These are phyloP conservation scores for Arctium minus DNA, from an alignment of 129 eudicot genomes.

Conservation along the genomic window DNA sequence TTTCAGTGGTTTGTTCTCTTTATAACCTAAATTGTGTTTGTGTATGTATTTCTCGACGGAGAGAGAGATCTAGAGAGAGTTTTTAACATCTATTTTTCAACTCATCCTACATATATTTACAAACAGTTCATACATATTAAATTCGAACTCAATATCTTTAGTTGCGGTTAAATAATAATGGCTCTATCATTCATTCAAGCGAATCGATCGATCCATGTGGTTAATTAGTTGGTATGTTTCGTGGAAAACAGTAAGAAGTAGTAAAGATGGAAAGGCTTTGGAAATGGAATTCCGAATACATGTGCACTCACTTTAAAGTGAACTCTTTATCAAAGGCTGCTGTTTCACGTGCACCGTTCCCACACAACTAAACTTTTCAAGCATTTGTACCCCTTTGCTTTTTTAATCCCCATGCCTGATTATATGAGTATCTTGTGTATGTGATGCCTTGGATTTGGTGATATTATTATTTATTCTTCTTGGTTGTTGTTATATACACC, in stretches of 20 bases:
- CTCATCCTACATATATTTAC: neutral
- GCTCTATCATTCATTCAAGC: neutral
- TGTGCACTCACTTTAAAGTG: constrained; percentile 28
- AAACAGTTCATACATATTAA: neutral
- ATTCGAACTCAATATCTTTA: neutral
- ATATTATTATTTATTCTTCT: neutral
- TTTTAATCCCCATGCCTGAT: neutral
- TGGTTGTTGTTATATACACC: too few relatives aligned
- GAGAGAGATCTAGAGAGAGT: neutral
- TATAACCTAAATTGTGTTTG: neutral
- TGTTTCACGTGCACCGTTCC: neutral
- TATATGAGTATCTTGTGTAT: neutral
- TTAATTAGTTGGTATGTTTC: neutral
- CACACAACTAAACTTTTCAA: neutral
- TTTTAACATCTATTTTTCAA: neutral
- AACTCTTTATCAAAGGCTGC: constrained; percentile 1
- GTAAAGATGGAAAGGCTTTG: constrained; percentile 8
- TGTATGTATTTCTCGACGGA: neutral
- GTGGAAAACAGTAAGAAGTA: constrained; percentile 2
- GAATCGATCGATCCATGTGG: neutral
- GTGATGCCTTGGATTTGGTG: neutral
- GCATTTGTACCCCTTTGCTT: neutral
- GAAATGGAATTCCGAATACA: constrained; percentile 17
- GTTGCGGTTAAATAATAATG: neutral
- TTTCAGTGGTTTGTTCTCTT: neutral